Percentiles rank a stretch among this genome's conserved stretches.
phyloP scores from a whole-genome alignment of 768 basidiomycete genomes.

The Leccinellum rugosiceps region DNA sequence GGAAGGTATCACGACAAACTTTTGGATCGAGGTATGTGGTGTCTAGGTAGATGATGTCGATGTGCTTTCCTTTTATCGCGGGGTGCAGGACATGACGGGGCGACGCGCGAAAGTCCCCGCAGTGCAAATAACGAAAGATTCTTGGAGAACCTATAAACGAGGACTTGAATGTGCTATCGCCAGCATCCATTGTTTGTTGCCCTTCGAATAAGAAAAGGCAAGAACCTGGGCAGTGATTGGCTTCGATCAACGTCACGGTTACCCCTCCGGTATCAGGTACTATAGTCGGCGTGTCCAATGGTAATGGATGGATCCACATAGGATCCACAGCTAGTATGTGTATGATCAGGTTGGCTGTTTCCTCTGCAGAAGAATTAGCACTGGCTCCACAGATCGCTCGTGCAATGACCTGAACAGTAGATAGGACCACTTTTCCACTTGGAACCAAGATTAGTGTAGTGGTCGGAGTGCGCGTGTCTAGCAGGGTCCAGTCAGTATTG shows the following conservation, averaged over 20 bases:
- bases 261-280: constrained; percentile 86
- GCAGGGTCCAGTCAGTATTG: constrained; percentile 8
- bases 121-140: constrained; percentile 88
- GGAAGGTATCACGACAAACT: constrained; percentile 33
- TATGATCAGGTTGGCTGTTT: constrained; percentile 87
- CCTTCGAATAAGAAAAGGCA: constrained; percentile 95
- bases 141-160: constrained; percentile 64
- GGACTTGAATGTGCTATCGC: constrained; percentile 76
- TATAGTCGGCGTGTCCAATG: constrained; percentile 69
- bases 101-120: constrained; percentile 90
- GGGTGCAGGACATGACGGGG: constrained; percentile 87
- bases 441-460: constrained; percentile 88
- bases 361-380: constrained; percentile 37
- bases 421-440: constrained; percentile 91
- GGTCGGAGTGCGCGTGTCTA: constrained; percentile 96
- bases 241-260: constrained; percentile 90
- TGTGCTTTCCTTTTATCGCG: constrained; percentile 69
- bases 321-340: constrained; percentile 88
- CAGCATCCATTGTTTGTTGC: constrained; percentile 81
- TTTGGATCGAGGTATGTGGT: constrained; percentile 94
- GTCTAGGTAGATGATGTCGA: constrained; percentile 91
- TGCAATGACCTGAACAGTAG: constrained; percentile 72
- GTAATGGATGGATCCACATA: constrained; percentile 86
- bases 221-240: constrained; percentile 98
- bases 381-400: neutral